phyloP scores from a whole-genome alignment of 2,329 filamentous ascomycete genomes.

The Ambrosiella xylebori region DNA sequence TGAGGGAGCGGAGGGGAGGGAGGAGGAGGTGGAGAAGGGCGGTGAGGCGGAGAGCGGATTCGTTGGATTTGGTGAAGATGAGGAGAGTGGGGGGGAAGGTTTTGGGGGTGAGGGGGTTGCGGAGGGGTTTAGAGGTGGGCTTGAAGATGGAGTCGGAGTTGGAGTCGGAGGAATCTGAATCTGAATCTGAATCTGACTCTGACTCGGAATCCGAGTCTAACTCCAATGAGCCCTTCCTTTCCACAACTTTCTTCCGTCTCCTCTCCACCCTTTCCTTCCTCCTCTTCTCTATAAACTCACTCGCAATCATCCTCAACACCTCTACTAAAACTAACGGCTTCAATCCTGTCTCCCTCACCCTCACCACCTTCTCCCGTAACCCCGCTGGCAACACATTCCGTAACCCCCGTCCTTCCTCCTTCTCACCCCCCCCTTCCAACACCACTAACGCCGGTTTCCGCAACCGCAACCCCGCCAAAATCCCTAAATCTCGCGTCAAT shows the following conservation, averaged over 20 bases:
- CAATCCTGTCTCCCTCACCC: slow-evolving; percentile 36
- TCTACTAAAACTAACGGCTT: slow-evolving; percentile 58
- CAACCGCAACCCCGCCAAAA: slow-evolving; percentile 57
- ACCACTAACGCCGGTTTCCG: slow-evolving; percentile 59
- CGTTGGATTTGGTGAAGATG: slow-evolving; percentile 83
- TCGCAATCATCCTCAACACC: slow-evolving; percentile 19
- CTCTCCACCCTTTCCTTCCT: neutral
- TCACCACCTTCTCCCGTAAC: slow-evolving; percentile 24
- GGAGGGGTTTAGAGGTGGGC: slow-evolving; percentile 13
- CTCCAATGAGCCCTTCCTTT: neutral
- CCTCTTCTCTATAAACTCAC: neutral
- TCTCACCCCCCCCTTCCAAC: slow-evolving; percentile 37
- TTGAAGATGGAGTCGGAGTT: slow-evolving; percentile 19
- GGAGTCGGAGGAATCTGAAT: slow-evolving; percentile 15
- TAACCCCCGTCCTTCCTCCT: neutral
- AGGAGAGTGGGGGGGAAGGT: slow-evolving; percentile 35
- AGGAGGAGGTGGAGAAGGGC: slow-evolving; percentile 56
- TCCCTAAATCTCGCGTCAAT: slow-evolving; percentile 71
- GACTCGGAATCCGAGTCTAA: slow-evolving; percentile 14
- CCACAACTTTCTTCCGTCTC: slow-evolving; percentile 19
- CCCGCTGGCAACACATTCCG: slow-evolving; percentile 41
- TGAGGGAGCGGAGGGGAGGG: slow-evolving; percentile 35
- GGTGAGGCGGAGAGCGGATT: slow-evolving; percentile 70
- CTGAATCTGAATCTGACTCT: slow-evolving; percentile 20
- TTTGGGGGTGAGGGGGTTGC: slow-evolving; percentile 13